These are phyloP conservation scores for Ceriops tagal DNA, from an alignment of 345 rosid genomes.

Conservation along the genomic window DNA sequence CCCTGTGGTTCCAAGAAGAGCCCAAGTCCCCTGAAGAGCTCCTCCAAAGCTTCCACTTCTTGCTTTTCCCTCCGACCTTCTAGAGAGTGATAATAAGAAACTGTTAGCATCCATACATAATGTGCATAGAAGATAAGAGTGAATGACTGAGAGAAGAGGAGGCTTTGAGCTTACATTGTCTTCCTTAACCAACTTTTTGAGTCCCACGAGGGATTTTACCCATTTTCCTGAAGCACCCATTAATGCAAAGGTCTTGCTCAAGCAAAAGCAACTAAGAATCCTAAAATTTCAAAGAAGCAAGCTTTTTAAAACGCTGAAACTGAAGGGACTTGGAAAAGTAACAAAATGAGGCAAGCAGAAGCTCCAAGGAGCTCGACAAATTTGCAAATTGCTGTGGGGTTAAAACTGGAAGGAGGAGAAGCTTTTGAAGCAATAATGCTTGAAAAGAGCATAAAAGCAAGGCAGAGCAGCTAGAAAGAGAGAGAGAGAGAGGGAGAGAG, in stretches of 20 bases:
- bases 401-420: background rate
- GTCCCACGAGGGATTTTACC: constrained; percentile 76
- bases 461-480: no score
- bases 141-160: background rate
- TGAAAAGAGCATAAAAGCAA: background rate
- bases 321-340: background rate
- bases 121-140: background rate
- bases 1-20: constrained; percentile 46
- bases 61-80: constrained; percentile 43
- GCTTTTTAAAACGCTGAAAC: background rate
- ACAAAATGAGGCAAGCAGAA: background rate
- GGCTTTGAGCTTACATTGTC: constrained; percentile 42
- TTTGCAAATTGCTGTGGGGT: background rate
- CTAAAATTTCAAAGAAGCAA: constrained; percentile 10
- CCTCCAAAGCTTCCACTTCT: constrained; percentile 89
- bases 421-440: background rate
- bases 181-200: constrained; percentile 61
- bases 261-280: background rate
- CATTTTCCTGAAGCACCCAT: constrained; percentile 99
- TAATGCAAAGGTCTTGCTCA: background rate
- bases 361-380: background rate
- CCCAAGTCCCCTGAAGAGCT: constrained; percentile 59
- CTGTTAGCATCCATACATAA: background rate
- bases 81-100: constrained; percentile 7
- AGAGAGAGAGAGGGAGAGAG: constrained; percentile 1